These are phyloP conservation scores for Candida yuanshanica DNA, from an alignment of 805 yeast species.

Conservation along the genomic window DNA sequence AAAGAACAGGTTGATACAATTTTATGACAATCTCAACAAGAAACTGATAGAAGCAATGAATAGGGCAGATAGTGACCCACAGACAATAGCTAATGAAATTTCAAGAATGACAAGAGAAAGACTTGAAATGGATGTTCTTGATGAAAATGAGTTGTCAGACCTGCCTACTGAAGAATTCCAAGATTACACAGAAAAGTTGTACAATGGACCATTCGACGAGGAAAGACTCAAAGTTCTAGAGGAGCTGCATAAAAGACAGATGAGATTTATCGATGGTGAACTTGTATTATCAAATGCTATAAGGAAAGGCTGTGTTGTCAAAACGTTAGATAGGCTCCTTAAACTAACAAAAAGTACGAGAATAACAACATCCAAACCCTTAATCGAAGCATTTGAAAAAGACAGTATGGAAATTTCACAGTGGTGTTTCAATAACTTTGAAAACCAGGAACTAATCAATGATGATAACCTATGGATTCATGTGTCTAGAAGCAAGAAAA, in stretches of 20 bases:
- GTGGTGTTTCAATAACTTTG: constrained; percentile 15
- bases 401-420: constrained; percentile 5
- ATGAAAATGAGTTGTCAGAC: constrained; percentile 11
- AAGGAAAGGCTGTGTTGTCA: neutral
- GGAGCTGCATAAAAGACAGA: constrained; percentile 4
- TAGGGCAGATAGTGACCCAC: constrained; percentile 8
- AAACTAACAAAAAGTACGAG: constrained; percentile 5
- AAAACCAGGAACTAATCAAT: constrained; percentile 5
- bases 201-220: constrained; percentile 8
- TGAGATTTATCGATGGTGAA: constrained; percentile 10
- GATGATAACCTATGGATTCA: constrained; percentile 18
- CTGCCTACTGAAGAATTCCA: constrained; percentile 8
- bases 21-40: constrained; percentile 14
- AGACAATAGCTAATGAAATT: constrained; percentile 13
- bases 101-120: constrained; percentile 18
- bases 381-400: constrained; percentile 13
- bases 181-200: constrained; percentile 15
- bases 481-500: constrained; percentile 6
- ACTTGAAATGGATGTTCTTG: constrained; percentile 2
- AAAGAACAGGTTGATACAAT: constrained; percentile 11
- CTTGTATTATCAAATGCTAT: constrained; percentile 8
- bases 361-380: constrained; percentile 8
- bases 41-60: constrained; percentile 10
- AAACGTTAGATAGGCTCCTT: constrained; percentile 2
- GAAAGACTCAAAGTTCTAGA: constrained; percentile 4